Conservation (phyloP, 108 stramenopile genomes). For the Skeletonema tropicum region DNA sequence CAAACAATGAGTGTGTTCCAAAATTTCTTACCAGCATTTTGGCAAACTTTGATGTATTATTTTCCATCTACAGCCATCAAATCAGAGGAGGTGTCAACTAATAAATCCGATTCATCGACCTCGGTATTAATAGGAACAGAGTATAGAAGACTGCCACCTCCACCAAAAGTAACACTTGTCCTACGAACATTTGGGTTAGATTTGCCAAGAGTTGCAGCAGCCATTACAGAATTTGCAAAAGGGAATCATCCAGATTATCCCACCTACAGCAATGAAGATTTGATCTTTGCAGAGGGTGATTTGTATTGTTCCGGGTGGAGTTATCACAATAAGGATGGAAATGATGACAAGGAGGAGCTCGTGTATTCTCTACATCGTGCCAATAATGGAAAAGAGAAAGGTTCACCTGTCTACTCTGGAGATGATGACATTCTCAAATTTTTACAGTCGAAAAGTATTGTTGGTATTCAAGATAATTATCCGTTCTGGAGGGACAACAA, state of each 20-base stretch:
- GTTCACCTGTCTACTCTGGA: constrained; percentile 50
- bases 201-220: constrained; percentile 59
- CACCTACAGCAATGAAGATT: constrained; percentile 49
- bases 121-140: background rate
- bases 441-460: constrained; percentile 52
- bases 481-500: constrained; percentile 65
- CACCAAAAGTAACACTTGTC: constrained; percentile 58
- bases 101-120: background rate
- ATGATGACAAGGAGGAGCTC: constrained; percentile 7
- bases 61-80: constrained; percentile 29
- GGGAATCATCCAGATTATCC: constrained; percentile 81
- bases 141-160: constrained; percentile 10
- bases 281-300: constrained; percentile 45
- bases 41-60: constrained; percentile 58
- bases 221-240: constrained; percentile 67
- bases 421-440: constrained; percentile 69
- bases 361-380: constrained; percentile 25
- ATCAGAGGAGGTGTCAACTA: background rate
- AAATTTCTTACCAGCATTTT: constrained; percentile 78
- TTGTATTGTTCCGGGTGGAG: constrained; percentile 64
- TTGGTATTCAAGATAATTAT: constrained; percentile 87
- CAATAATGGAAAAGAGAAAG: background rate
- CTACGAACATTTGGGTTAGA: constrained; percentile 88
- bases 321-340: background rate
- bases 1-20: constrained; percentile 18